Percentiles rank a stretch among this genome's conserved stretches.
Evolutionary conservation across 768 basidiomycete genomes (phyloP).

Genomic region (Xerocomus potaroensis): DNA sequence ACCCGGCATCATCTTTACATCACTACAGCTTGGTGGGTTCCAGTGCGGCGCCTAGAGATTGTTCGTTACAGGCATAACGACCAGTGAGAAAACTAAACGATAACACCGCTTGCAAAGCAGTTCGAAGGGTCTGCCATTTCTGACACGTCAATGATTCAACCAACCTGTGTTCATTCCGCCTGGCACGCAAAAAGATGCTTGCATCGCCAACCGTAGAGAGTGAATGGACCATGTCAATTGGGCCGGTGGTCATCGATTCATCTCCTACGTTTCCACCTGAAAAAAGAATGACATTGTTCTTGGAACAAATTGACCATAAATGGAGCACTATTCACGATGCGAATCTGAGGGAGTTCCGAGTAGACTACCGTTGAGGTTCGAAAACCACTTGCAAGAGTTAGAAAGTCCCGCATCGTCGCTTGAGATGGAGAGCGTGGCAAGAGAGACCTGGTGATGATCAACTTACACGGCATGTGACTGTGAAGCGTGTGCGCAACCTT

Average conservation of each 20-base stretch:
- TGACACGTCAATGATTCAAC: too few species aligned
- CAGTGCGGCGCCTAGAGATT: constrained; percentile 8
- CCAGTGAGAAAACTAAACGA: not conserved
- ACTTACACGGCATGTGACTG: constrained; percentile 24
- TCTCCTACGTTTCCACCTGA: not conserved
- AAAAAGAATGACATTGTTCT: not conserved
- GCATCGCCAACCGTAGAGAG: constrained; percentile 7
- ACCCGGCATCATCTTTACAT: too few species aligned
- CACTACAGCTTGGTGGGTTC: constrained; percentile 22
- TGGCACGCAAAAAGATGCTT: constrained; percentile 3
- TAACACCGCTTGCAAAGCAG: not conserved
- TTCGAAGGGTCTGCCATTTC: too few species aligned
- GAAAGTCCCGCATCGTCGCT: constrained; percentile 11
- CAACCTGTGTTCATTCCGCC: constrained; percentile 31
- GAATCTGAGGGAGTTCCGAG: too few species aligned
- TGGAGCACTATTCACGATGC: too few species aligned
- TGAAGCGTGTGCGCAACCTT: constrained; percentile 13
- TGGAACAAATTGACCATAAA: constrained; percentile 7
- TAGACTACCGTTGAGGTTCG: constrained; percentile 22
- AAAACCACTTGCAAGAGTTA: constrained; percentile 20
- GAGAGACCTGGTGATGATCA: constrained; percentile 19
- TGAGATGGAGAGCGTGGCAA: constrained; percentile 15
- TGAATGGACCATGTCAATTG: constrained; percentile 13
- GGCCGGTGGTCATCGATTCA: not conserved
- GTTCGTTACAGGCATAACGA: not conserved